Conservation (phyloP, 768 basidiomycete genomes). For the Brasilioporus rufonigricans region DNA sequence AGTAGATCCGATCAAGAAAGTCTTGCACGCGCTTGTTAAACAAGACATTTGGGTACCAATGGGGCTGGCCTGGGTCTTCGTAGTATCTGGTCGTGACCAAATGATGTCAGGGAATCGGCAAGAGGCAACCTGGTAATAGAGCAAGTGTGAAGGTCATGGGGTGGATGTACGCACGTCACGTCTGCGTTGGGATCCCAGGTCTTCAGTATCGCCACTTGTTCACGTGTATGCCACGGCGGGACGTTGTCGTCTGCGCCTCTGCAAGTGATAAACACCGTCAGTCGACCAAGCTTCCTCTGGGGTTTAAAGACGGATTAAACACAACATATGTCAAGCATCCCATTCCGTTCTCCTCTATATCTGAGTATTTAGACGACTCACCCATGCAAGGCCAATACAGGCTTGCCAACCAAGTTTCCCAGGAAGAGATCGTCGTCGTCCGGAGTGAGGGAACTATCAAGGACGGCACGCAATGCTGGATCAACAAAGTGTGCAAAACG, state of each 20-base stretch:
- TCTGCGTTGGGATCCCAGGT: conserved; percentile 55
- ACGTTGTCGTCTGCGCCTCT: conserved; percentile 85
- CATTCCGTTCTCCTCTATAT: neutral
- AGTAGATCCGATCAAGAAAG: conserved; percentile 48
- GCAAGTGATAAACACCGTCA: neutral
- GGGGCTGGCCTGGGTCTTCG: conserved; percentile 60
- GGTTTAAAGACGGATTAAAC: neutral
- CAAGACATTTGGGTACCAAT: conserved; percentile 71
- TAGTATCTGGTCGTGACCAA: conserved; percentile 41
- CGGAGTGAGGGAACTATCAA: conserved; percentile 71
- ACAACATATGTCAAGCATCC: neutral
- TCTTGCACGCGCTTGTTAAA: conserved; percentile 49
- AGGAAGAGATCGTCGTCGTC: conserved; percentile 89
- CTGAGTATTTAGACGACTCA: conserved; percentile 28
- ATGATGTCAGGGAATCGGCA: neutral
- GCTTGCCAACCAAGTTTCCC: conserved; percentile 69
- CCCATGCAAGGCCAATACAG: conserved; percentile 80
- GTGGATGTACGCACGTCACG: conserved; percentile 42
- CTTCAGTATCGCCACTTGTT: conserved; percentile 55
- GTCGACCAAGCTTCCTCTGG: neutral
- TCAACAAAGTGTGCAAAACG: conserved; percentile 79
- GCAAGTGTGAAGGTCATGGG: neutral
- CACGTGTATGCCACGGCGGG: conserved; percentile 80
- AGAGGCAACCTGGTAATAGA: neutral
- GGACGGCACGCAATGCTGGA: conserved; percentile 65